Evolutionary conservation across 2,329 filamentous ascomycete species (phyloP), one percentile per base, ranked within the genome.

Genomic region (Colletotrichum filicis): DNA sequence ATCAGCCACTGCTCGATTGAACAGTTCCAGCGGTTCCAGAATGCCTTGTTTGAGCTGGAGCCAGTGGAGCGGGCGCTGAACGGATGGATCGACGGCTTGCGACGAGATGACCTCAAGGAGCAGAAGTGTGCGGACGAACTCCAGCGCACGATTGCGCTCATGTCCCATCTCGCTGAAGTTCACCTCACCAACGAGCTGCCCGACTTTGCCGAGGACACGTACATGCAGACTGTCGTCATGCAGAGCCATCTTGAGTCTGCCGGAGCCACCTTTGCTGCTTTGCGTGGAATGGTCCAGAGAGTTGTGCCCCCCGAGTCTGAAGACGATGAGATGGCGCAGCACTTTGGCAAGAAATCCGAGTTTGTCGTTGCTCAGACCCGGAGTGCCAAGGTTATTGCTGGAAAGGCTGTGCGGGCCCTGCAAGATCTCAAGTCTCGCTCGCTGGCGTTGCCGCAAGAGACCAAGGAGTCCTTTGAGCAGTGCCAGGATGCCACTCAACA

Each of bases 11-110:
- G 95, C 82, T 92, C 93, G 2, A 86, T 93, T 1, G 91, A 94
- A 60, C 90, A 94, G 71, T 98, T 98, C 80, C 88, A 89, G 58
- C 91, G 87, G 75, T 97, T 95, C 76, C 93, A 95, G 77, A 92
- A 92, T 55, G 94, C 95, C 2, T 83, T 97, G 71, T 94, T 95
- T 77, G 97, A 98, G 81, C 87, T 98, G 63, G 94, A 98, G 80
- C 95, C 95, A 0, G 94, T 98, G 12, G 97, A 99, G 83, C 90
- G 95, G 70, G 94, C 94, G 0, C 84, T 98, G 62, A 98, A 98
- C 79, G 90, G 89, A 68, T 98, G 95, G 91, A 94, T 98, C 69
- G 95, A 98, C 75, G 91, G 91, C 6, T 81, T 98, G 67, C 92
- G 95, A 75, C 92, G 91, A 65, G 95, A 97, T 76, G 95, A 98